Percentiles rank a stretch among this genome's conserved stretches.
phyloP scores from a whole-genome alignment of 2,329 filamentous ascomycete genomes.

The Mycocentrospora acerina region DNA sequence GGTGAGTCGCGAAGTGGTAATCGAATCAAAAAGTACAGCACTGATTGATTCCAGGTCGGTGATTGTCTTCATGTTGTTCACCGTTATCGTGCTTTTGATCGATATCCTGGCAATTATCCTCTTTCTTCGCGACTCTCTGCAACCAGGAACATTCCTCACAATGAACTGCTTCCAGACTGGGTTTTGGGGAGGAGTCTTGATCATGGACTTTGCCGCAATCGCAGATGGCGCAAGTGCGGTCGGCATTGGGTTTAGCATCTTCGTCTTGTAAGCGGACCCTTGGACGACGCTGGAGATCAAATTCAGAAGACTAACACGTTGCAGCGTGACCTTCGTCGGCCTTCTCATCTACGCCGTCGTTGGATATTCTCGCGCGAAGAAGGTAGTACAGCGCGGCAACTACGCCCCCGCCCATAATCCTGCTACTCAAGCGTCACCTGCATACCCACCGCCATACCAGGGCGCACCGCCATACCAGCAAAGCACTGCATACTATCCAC shows the following conservation, averaged over 20 bases:
- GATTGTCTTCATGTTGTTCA: conserved; percentile 35
- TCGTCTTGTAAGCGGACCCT: conserved; percentile 40
- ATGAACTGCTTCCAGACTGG: conserved; percentile 39
- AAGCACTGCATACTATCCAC: conserved; percentile 29
- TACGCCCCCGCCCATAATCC: conserved; percentile 38
- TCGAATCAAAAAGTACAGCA: neutral
- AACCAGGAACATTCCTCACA: conserved; percentile 36
- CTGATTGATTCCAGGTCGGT: conserved; percentile 29
- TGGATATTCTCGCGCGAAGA: conserved; percentile 39
- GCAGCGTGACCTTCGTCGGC: conserved; percentile 38
- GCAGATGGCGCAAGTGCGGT: conserved; percentile 18
- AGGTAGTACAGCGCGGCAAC: conserved; percentile 32
- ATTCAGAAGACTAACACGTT: conserved; percentile 6
- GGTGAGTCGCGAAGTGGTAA: conserved; percentile 17
- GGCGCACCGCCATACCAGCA: conserved; percentile 22
- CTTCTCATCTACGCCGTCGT: conserved; percentile 45
- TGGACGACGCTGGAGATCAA: neutral
- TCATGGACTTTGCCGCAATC: conserved; percentile 35
- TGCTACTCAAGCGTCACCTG: conserved; percentile 12
- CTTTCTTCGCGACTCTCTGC: conserved; percentile 35
- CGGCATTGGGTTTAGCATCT: conserved; percentile 29
- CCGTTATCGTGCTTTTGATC: conserved; percentile 36
- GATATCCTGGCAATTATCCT: conserved; percentile 39
- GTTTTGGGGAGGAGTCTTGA: conserved; percentile 36
- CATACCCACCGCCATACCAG: conserved; percentile 18